phyloP scores from a whole-genome alignment of 768 basidiomycete genomes.

The Trametes meyenii region DNA sequence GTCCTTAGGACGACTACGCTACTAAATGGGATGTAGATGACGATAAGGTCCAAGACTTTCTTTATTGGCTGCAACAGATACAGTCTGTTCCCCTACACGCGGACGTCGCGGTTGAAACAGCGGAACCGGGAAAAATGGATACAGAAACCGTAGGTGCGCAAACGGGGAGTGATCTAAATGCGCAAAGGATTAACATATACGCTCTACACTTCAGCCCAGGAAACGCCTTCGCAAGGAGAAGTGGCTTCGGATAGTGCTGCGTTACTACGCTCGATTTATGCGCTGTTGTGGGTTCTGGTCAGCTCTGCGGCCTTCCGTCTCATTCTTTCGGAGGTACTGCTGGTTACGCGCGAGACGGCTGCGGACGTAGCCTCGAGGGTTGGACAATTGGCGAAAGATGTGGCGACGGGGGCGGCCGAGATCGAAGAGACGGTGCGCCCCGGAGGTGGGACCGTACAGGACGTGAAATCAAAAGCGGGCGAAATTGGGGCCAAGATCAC shows the following conservation, averaged over 20 bases:
- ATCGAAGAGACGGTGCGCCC: slow-evolving; percentile 23
- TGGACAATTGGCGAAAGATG: slow-evolving; percentile 15
- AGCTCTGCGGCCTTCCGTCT: slow-evolving; percentile 31
- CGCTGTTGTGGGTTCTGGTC: slow-evolving; percentile 20
- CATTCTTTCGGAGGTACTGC: slow-evolving; percentile 28
- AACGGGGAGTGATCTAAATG: no score
- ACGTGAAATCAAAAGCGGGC: not conserved
- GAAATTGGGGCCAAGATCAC: slow-evolving; percentile 2
- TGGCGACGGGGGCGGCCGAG: slow-evolving; percentile 22
- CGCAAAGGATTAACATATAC: not conserved
- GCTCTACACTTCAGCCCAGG: slow-evolving; percentile 8
- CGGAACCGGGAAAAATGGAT: not conserved
- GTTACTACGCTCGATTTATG: slow-evolving; percentile 18
- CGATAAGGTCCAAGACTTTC: slow-evolving; percentile 29
- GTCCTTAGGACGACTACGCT: no score
- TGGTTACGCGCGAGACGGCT: slow-evolving; percentile 26
- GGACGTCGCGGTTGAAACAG: slow-evolving; percentile 21
- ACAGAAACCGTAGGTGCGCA: slow-evolving; percentile 1
- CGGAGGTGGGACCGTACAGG: not conserved
- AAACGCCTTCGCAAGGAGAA: slow-evolving; percentile 23
- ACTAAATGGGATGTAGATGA: slow-evolving; percentile 23
- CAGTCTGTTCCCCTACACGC: slow-evolving; percentile 21
- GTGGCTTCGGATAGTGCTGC: slow-evolving; percentile 16
- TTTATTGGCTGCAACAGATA: slow-evolving; percentile 21
- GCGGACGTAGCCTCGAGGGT: slow-evolving; percentile 27